Base-by-base conservation (phyloP, 1,139 yeast species). In the Zygoascus meyerae region DNA sequence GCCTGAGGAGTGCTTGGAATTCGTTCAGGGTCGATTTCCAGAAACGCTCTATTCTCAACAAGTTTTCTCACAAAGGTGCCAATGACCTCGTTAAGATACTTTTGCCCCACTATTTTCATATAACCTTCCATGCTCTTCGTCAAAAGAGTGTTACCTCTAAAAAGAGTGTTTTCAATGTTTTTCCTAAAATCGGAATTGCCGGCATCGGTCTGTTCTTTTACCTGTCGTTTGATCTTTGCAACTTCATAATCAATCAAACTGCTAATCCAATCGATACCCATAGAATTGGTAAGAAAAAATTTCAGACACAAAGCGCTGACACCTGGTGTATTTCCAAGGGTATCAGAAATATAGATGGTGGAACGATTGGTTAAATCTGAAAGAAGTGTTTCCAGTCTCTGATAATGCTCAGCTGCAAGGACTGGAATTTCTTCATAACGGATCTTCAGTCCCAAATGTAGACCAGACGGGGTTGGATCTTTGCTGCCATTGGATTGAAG, bases 61-160 rank as follows among this genome's bases (percentile, higher is more conserved):
- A 86, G 69, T 42, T 73, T 71, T 7, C 75, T 70, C 28, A 89
- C 77, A 53, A 86, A 80, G 18, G 73, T 75, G 0, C 94, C 90
- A 51, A 90, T 74, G 2, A 86, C 79, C 54, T 77, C 76, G 52
- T 83, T 85, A 41, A 92, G 66, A 59, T 86, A 87, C 52, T 83
- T 89, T 52, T 77, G 83, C 0, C 97, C 97, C 28, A 83, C 73
- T 57, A 94, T 70, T 40, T 83, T 72, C 62, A 85, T 83, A 61
- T 81, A 87, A 52, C 78, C 73, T 57, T 92, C 97, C 45, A 90
- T 64, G 0, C 95, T 76, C 61, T 86, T 86, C 0, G 95, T 82
- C 52, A 90, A 73, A 8, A 89, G 72, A 1, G 95, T 81, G 48
- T 86, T 84, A 0, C 97, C 96, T 55, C 97, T 72, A 60, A 92